A percentile compares a stretch with the other conserved stretches of the same genome.
These are phyloP conservation scores for Chlorella sp. DNA, from an alignment of 139 green algal genomes.

Conservation along the genomic window DNA sequence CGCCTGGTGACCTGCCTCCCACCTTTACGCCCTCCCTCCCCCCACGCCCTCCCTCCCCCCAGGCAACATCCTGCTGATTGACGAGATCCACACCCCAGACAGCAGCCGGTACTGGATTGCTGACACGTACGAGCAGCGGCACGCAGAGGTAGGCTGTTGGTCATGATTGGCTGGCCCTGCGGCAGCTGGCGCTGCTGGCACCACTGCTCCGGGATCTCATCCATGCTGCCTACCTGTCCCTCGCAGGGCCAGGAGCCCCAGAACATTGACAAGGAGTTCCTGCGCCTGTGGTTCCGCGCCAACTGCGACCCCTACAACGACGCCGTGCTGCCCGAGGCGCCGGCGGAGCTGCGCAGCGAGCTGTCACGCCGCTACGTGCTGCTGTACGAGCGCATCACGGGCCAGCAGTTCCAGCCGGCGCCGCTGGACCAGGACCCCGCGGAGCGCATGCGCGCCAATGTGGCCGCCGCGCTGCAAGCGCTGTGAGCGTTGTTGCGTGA, in stretches of 20 bases:
- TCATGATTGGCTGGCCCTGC: too few relatives aligned
- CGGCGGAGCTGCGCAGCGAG: constrained; percentile 87
- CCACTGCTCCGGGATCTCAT: too few relatives aligned
- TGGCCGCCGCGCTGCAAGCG: constrained; percentile 35
- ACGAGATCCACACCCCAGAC: constrained; percentile 98
- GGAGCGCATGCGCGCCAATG: constrained; percentile 39
- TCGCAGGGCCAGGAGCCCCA: constrained; percentile 55
- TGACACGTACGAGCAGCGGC: constrained; percentile 82
- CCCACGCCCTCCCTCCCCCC: not conserved
- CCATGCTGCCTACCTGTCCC: not conserved
- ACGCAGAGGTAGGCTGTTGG: constrained; percentile 50
- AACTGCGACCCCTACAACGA: constrained; percentile 98
- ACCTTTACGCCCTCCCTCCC: not conserved
- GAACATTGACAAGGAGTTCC: constrained; percentile 99
- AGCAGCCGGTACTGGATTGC: constrained; percentile 93
- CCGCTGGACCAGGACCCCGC: constrained; percentile 23
- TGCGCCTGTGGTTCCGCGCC: constrained; percentile 95
- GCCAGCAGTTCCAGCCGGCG: constrained; percentile 74
- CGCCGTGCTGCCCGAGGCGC: constrained; percentile 88
- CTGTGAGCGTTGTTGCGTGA: constrained; percentile 14
- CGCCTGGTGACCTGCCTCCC: too few relatives aligned
- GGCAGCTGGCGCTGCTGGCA: too few relatives aligned
- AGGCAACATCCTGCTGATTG: constrained; percentile 74
- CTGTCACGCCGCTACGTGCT: constrained; percentile 91
- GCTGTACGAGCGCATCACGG: constrained; percentile 97